A percentile compares a stretch with the other conserved stretches of the same genome.
These are phyloP conservation scores for Sporothrix schenckii DNA, from an alignment of 2,329 filamentous ascomycete species.

Conservation along the genomic window DNA sequence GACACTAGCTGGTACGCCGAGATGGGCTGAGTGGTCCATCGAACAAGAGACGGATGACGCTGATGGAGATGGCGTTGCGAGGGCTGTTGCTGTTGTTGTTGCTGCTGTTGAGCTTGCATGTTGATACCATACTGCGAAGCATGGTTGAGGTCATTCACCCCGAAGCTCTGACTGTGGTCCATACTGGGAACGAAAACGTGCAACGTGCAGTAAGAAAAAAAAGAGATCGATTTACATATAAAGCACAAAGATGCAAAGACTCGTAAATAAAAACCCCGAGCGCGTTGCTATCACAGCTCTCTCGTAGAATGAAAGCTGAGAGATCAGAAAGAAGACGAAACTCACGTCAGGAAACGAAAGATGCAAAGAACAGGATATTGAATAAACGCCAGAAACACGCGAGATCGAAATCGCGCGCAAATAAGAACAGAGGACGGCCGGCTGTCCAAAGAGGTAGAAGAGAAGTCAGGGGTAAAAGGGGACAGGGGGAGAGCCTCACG, in stretches of 20 bases:
- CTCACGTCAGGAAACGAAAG: too few relatives aligned
- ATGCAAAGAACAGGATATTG: neutral
- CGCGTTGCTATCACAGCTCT: too few relatives aligned
- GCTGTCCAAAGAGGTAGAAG: slow-evolving; percentile 7
- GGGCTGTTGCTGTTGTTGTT: neutral
- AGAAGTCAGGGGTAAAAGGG: neutral
- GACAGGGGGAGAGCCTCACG: neutral
- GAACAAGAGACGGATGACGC: slow-evolving; percentile 6
- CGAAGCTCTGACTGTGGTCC: neutral
- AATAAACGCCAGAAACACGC: neutral
- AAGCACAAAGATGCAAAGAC: too few relatives aligned
- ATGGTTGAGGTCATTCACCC: neutral
- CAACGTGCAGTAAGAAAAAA: too few relatives aligned
- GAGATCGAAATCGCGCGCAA: neutral
- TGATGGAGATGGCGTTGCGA: neutral
- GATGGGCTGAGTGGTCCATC: slow-evolving; percentile 27
- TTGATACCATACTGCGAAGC: neutral
- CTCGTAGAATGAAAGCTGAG: too few relatives aligned
- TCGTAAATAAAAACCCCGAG: too few relatives aligned
- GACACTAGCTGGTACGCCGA: slow-evolving; percentile 29
- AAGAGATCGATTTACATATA: too few relatives aligned
- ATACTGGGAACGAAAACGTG: neutral
- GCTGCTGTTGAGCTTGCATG: neutral
- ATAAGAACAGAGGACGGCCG: neutral
- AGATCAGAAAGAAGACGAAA: too few relatives aligned